A percentile compares a stretch with the other conserved stretches of the same genome.
phyloP scores from a whole-genome alignment of 208 protist species.

The Leishmania amazonensis region DNA sequence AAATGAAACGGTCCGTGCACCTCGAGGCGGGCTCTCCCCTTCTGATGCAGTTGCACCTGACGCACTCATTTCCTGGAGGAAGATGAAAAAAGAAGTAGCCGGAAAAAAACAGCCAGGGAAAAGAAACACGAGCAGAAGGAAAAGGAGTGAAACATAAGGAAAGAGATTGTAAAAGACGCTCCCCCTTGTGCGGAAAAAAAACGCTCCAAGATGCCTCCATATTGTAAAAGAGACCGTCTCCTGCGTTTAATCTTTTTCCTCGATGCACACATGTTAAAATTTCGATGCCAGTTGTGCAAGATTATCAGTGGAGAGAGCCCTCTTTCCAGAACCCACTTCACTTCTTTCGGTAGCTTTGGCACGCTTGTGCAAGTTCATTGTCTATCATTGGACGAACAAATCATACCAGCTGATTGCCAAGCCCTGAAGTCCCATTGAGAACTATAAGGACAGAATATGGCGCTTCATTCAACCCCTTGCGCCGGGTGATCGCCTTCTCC shows the following conservation, averaged over 20 bases:
- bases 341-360: background rate
- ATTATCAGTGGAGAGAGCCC: background rate
- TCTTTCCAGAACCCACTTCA: background rate
- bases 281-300: background rate
- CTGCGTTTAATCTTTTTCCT: no score
- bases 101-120: background rate
- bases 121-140: background rate
- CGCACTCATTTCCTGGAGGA: slow-evolving; percentile 1
- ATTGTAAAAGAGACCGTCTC: background rate
- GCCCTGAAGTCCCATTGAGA: background rate
- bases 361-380: background rate
- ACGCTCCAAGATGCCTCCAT: background rate
- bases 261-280: background rate
- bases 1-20: slow-evolving; percentile 11
- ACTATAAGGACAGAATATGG: background rate
- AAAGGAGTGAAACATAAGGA: background rate
- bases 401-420: background rate
- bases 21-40: background rate
- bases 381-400: background rate
- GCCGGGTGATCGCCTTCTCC: no score
- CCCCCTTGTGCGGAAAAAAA: background rate
- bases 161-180: background rate
- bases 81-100: background rate
- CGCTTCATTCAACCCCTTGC: background rate
- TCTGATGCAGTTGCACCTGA: background rate